Percentiles rank a stretch among this genome's conserved stretches.
Conservation (phyloP, 441 rosid species). For the Populus trichocarpa region DNA sequence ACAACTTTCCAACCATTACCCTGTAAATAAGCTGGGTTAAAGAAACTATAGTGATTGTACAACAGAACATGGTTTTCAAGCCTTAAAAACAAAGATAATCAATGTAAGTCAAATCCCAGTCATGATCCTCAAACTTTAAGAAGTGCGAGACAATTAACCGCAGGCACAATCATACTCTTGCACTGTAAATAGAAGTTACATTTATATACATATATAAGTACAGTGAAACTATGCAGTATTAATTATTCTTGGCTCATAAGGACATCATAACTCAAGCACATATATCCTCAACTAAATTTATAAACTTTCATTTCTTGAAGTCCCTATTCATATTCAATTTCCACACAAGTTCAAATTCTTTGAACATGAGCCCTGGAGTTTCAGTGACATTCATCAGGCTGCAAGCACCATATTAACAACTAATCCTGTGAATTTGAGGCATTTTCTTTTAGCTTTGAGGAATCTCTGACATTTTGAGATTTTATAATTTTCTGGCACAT, state of each 20-base stretch:
- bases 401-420: not conserved
- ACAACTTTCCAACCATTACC: conserved; percentile 98
- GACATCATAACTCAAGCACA: not conserved
- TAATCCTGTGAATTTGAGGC: not conserved
- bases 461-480: not conserved
- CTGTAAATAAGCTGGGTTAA: conserved; percentile 33
- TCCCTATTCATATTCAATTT: not conserved
- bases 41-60: not conserved
- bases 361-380: not conserved
- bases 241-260: not conserved
- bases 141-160: not conserved
- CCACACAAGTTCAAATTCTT: not conserved
- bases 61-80: not conserved
- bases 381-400: not conserved
- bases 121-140: not conserved
- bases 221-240: not conserved
- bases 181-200: not conserved
- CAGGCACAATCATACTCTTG: not conserved
- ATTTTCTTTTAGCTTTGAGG: not conserved
- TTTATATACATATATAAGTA: no score
- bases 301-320: not conserved
- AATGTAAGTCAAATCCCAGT: not conserved
- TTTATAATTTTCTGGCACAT: not conserved
- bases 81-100: not conserved
- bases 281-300: not conserved